Evolutionary conservation across 176 grass and related monocot species (phyloP).

Genomic region (Ensete ventricosum): DNA sequence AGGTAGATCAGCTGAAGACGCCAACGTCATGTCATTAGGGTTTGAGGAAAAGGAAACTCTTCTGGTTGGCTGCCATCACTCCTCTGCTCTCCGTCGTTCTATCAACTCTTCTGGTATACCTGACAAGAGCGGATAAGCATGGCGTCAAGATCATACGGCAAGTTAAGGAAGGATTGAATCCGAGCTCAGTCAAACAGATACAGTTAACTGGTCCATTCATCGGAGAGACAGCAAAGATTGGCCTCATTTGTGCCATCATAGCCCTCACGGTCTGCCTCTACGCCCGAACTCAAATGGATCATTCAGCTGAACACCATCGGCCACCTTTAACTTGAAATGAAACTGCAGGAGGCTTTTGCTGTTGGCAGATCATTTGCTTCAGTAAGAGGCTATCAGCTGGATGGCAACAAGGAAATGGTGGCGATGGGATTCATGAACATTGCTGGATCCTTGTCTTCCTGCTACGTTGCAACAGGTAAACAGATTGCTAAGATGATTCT

Average conservation of each 20-base stretch:
- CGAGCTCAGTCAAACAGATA: constrained; percentile 65
- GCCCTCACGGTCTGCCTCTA: constrained; percentile 55
- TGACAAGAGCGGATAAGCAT: constrained; percentile 65
- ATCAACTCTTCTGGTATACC: constrained; percentile 60
- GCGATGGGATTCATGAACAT: constrained; percentile 87
- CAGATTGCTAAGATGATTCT: too few relatives aligned
- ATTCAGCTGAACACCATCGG: background rate
- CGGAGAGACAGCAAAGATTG: constrained; percentile 66
- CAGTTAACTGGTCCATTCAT: constrained; percentile 40
- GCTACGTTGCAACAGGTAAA: constrained; percentile 91
- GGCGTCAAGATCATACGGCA: constrained; percentile 92
- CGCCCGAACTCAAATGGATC: background rate
- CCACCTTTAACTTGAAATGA: background rate
- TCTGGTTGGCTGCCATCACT: constrained; percentile 69
- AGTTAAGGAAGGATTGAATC: constrained; percentile 58
- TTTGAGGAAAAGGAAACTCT: constrained; percentile 79
- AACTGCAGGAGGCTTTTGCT: constrained; percentile 80
- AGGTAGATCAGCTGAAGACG: background rate
- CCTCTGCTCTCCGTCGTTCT: constrained; percentile 73
- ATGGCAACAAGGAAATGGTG: constrained; percentile 97
- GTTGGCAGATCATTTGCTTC: constrained; percentile 84
- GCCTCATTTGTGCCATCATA: constrained; percentile 66
- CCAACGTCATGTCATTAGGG: constrained; percentile 34
- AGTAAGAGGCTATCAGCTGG: constrained; percentile 68
- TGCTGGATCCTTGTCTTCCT: constrained; percentile 84